Evolutionary conservation across 768 basidiomycete species (phyloP), one percentile per base, ranked within the genome.

Genomic region (Amanita molliuscula): DNA sequence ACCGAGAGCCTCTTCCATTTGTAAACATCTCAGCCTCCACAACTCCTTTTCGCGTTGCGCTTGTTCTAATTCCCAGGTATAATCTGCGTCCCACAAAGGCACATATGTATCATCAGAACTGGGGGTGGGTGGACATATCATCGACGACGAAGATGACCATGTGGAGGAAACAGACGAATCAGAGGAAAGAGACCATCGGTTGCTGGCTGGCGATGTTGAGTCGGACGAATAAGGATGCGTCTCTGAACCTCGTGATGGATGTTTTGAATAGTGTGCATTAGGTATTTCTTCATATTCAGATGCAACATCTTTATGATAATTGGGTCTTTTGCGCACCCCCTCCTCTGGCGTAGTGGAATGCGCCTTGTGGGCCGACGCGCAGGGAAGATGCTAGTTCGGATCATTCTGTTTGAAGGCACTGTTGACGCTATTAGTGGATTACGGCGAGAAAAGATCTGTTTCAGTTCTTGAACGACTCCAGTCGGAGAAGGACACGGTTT

Each of bases 151-250:
- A 10, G 47, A 28, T n/a, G 36, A 26, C 47, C 47, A 48, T 26
- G 47, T 28, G 8, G 47, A 48, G 9, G 47, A 34, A n/a, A 20
- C 20, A n/a, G 47, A 48, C 8, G 47, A 48, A 8, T 48, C 47
- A 6, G 47, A 48, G 18, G 47, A 48, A 16, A 38, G 40, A 9
- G 47, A 48, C 47, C 47, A 41, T 26, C 37, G 23, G 23, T 28
- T 38, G 6, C n/a, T 40, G 6, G 36, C 26, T 11, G 21, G 36
- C 8, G 6, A 13, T 6, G 37, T 15, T 7, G 11, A 23, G 15
- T 35, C 18, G 13, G 6, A 7, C 4, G 16, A 7, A 25, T 5
- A 4, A 25, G 13, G 25, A 26, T n/a, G 42, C 3, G 11, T 43
- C n/a, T 11, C 6, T 29, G 42, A 4, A 16, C 3, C 13, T 3